Evolutionary conservation across 192 early-diverging fungal genomes (phyloP).

Genomic region (Coemansia guatemalensis): DNA sequence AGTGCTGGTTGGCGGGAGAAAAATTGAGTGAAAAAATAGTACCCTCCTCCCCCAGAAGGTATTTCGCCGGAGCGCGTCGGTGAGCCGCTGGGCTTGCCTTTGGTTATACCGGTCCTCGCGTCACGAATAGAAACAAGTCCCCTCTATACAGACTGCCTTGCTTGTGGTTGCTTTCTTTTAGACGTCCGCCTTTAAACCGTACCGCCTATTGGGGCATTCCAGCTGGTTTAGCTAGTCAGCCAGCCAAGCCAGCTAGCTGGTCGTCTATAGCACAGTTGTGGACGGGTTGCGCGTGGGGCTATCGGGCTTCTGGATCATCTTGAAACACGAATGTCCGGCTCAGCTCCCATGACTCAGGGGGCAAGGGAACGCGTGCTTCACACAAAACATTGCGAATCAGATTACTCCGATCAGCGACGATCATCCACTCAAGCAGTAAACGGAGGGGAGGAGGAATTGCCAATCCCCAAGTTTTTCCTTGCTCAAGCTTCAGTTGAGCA

Average conservation of each 20-base stretch:
- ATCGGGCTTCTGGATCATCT: not conserved
- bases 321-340: not conserved
- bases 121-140: not conserved
- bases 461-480: not conserved
- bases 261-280: not conserved
- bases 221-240: no score
- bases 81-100: not conserved
- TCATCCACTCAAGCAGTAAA: not conserved
- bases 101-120: not conserved
- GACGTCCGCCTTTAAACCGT: not conserved
- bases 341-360: not conserved
- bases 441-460: not conserved
- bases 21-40: not conserved
- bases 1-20: not conserved
- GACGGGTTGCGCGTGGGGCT: not conserved
- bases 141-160: not conserved
- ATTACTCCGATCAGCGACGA: not conserved
- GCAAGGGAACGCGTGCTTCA: not conserved
- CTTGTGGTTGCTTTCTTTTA: not conserved
- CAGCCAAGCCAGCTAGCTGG: not conserved
- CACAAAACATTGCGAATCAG: not conserved
- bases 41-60: not conserved
- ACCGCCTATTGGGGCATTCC: not conserved
- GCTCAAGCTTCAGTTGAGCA: not conserved
- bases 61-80: not conserved